Percentiles rank a stretch among this genome's conserved stretches.
Evolutionary conservation across 2,329 filamentous ascomycete genomes (phyloP).

Genomic region (Cucurbitaria berberidis): DNA sequence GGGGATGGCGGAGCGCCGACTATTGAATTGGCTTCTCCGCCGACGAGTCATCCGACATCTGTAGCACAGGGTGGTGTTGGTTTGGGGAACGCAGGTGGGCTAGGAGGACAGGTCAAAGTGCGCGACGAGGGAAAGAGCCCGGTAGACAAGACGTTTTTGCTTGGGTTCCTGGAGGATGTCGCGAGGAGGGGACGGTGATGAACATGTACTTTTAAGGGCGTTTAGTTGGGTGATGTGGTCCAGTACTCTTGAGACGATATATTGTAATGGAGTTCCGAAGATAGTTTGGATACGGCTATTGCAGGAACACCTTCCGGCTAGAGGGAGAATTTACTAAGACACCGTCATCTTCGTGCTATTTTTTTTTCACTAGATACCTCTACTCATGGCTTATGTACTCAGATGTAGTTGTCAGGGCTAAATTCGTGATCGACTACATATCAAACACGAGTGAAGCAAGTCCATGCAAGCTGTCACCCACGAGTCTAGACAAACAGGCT

Average conservation of each 20-base stretch:
- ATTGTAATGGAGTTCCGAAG: no score
- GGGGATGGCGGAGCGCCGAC: slow-evolving; percentile 31
- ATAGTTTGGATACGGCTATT: no score
- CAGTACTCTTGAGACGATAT: background rate
- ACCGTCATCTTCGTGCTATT: no score
- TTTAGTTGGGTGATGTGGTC: background rate
- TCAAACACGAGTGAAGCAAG: no score
- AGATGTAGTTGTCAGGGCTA: no score
- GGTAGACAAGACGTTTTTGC: slow-evolving; percentile 75
- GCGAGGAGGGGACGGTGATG: slow-evolving; percentile 37
- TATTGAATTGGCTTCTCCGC: slow-evolving; percentile 24
- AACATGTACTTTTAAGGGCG: background rate
- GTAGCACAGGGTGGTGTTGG: background rate
- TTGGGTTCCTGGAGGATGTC: slow-evolving; percentile 72
- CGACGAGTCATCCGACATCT: slow-evolving; percentile 18
- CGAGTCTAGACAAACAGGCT: no score
- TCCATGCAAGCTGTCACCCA: no score
- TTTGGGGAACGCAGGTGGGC: slow-evolving; percentile 1
- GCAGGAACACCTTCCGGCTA: no score
- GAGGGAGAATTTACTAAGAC: no score
- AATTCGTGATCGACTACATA: no score
- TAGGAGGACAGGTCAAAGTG: slow-evolving; percentile 9
- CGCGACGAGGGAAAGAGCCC: slow-evolving; percentile 50
- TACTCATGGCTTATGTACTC: no score
- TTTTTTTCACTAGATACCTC: no score